These are phyloP conservation scores for Ormosia emarginata DNA, from an alignment of 306 rosid genomes.

Conservation along the genomic window DNA sequence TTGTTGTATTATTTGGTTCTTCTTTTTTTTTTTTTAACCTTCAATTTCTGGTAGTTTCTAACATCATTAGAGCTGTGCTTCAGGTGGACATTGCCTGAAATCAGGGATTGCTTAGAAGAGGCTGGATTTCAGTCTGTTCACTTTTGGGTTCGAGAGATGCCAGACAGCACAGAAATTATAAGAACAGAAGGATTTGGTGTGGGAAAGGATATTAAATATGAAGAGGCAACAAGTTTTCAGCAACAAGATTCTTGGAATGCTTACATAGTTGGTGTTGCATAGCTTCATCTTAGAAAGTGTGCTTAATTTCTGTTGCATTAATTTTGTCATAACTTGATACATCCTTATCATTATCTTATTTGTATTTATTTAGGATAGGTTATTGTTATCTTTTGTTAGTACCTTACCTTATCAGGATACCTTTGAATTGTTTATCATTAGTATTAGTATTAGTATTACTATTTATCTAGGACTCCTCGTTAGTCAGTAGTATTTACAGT, in stretches of 20 bases:
- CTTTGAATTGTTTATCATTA: no score
- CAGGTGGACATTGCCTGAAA: conserved; percentile 97
- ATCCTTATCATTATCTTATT: background rate
- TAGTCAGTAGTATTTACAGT: no score
- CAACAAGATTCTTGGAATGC: conserved; percentile 94
- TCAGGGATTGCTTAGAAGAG: conserved; percentile 84
- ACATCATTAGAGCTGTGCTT: conserved; percentile 20
- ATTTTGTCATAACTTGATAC: background rate
- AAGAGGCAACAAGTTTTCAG: conserved; percentile 68
- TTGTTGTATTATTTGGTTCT: conserved; percentile 4
- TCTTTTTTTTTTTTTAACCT: background rate
- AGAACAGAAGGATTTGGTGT: conserved; percentile 66
- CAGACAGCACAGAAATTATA: conserved; percentile 50
- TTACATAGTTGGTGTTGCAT: conserved; percentile 75
- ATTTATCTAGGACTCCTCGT: no score
- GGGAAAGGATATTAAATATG: conserved; percentile 67
- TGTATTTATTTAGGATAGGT: no score
- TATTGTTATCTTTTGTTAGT: no score
- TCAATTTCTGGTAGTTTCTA: conserved; percentile 17
- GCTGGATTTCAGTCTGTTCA: conserved; percentile 81
- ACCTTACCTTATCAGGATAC: no score
- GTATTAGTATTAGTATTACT: no score
- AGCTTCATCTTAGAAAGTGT: conserved; percentile 21
- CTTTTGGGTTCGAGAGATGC: conserved; percentile 85
- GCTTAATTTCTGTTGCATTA: background rate